phyloP scores from a whole-genome alignment of 129 eudicot species.

The Sambucus nigra region DNA sequence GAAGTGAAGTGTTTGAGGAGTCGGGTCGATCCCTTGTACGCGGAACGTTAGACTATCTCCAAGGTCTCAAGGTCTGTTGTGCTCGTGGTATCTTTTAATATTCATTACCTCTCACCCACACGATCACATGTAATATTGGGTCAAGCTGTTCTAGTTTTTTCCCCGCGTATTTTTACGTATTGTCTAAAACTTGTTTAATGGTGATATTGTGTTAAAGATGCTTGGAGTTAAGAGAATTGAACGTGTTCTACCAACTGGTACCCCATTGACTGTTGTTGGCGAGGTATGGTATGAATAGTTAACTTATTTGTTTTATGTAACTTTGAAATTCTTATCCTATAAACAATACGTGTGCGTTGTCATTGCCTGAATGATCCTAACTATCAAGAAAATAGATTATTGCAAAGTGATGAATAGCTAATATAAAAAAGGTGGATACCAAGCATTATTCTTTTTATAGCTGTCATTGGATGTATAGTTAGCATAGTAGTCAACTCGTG shows the following conservation, averaged over 20 bases:
- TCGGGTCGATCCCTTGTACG: conserved; percentile 84
- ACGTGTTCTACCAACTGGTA: conserved; percentile 93
- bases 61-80: conserved; percentile 77
- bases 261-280: conserved; percentile 93
- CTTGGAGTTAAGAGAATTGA: conserved; percentile 96
- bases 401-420: too few relatives aligned
- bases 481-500: too few relatives aligned
- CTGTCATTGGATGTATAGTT: too few relatives aligned
- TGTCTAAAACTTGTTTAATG: conserved; percentile 19
- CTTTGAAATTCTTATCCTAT: background rate
- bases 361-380: too few relatives aligned
- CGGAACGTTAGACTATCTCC: conserved; percentile 85
- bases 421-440: too few relatives aligned
- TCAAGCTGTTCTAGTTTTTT: too few relatives aligned
- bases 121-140: conserved; percentile 3
- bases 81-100: background rate
- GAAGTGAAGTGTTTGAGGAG: conserved; percentile 95
- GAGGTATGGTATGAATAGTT: conserved; percentile 51
- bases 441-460: too few relatives aligned
- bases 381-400: too few relatives aligned
- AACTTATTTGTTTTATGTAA: conserved; percentile 7
- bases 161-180: too few relatives aligned
- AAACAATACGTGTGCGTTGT: too few relatives aligned
- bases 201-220: conserved; percentile 45
- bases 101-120: background rate